Conservation (phyloP, 2,329 filamentous ascomycete genomes). For the Scopulariopsis brevicaulis region DNA sequence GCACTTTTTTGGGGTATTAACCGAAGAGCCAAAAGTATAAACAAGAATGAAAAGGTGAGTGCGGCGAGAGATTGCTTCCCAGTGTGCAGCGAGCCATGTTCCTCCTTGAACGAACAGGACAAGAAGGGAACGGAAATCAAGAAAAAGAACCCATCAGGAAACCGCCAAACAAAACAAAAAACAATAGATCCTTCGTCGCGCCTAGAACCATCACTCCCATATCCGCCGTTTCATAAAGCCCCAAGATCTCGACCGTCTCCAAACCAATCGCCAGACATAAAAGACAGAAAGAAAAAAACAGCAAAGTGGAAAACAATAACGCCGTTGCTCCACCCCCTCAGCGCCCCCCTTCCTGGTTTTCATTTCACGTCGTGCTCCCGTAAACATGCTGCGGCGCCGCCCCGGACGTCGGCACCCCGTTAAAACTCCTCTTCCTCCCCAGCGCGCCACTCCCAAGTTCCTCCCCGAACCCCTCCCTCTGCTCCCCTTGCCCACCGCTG, state of each 20-base stretch:
- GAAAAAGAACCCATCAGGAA: neutral
- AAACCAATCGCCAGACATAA: neutral
- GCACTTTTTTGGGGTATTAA: neutral
- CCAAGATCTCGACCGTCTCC: neutral
- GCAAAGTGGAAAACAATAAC: neutral
- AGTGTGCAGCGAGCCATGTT: neutral
- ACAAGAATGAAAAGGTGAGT: neutral
- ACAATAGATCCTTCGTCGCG: neutral
- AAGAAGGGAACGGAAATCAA: neutral
- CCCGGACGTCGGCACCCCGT: slow-evolving; percentile 7
- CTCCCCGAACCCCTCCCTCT: slow-evolving; percentile 15
- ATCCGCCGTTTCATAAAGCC: neutral
- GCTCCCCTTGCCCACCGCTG: slow-evolving; percentile 8
- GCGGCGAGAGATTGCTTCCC: neutral
- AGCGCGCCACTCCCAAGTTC: slow-evolving; percentile 13
- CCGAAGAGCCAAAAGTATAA: neutral
- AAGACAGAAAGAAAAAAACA: neutral
- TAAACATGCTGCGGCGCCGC: slow-evolving; percentile 9
- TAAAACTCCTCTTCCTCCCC: slow-evolving; percentile 25
- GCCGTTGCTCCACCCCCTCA: neutral
- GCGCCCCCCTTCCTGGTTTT: neutral
- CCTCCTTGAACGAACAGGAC: neutral
- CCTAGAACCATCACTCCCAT: too few species aligned
- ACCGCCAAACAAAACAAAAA: neutral
- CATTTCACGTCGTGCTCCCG: slow-evolving; percentile 9